phyloP scores from a whole-genome alignment of 148 eudicot genomes.

The Nyssa sinensis region DNA sequence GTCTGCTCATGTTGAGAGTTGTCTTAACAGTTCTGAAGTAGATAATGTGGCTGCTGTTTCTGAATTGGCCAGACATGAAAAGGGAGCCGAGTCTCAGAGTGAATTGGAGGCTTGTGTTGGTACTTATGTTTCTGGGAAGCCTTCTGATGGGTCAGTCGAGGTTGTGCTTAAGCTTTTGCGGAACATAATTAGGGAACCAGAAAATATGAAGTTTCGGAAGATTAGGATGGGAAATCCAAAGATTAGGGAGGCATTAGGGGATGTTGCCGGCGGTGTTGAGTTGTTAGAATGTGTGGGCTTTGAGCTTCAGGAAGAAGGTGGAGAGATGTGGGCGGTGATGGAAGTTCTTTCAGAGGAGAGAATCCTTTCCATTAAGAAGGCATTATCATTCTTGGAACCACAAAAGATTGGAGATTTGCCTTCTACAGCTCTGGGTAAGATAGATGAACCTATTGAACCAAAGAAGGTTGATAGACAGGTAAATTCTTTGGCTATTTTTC shows the following conservation, averaged over 20 bases:
- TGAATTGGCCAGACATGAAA: conserved; percentile 21
- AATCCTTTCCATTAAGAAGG: conserved; percentile 36
- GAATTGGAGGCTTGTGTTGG: conserved; percentile 59
- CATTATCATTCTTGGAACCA: conserved; percentile 46
- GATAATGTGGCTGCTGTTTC: no score
- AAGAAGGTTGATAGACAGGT: conserved; percentile 71
- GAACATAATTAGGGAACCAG: conserved; percentile 73
- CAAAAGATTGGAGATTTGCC: conserved; percentile 27
- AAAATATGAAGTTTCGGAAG: conserved; percentile 80
- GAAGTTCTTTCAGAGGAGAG: conserved; percentile 55
- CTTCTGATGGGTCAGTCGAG: conserved; percentile 59
- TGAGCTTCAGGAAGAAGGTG: conserved; percentile 76
- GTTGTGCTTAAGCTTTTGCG: conserved; percentile 62
- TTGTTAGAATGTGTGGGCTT: conserved; percentile 80
- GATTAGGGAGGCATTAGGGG: conserved; percentile 85
- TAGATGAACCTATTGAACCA: conserved; percentile 46
- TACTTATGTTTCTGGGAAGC: conserved; percentile 74
- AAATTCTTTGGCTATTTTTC: conserved; percentile 1
- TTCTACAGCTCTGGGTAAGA: conserved; percentile 32
- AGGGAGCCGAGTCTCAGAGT: conserved; percentile 19
- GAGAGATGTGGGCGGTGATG: conserved; percentile 92
- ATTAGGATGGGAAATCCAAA: conserved; percentile 81
- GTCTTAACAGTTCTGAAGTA: conserved; percentile 38
- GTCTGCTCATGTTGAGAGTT: conserved; percentile 64
- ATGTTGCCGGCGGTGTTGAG: conserved; percentile 72